phyloP scores from a whole-genome alignment of 176 grass and related monocot species.

The Lolium rigidum region DNA sequence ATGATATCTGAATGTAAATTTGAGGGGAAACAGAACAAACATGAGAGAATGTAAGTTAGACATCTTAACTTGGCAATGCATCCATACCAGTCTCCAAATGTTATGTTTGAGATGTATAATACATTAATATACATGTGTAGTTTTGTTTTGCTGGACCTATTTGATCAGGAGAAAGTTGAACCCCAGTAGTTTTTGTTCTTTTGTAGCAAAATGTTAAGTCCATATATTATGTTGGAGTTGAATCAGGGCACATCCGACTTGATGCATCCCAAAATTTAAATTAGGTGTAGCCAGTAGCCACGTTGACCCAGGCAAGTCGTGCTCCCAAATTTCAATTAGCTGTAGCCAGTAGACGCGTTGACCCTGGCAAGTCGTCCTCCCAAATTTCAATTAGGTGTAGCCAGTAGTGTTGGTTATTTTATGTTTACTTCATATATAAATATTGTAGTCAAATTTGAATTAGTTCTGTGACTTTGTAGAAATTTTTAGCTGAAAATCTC shows the following conservation, averaged over 20 bases:
- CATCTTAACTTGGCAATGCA: background rate
- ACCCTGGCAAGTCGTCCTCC: too few species aligned
- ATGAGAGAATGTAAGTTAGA: background rate
- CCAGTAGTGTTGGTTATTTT: background rate
- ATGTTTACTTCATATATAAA: background rate
- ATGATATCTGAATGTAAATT: background rate
- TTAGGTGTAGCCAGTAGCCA: too few species aligned
- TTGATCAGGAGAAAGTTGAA: background rate
- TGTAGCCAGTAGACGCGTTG: too few species aligned
- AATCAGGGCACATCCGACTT: background rate
- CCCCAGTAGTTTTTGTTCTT: background rate
- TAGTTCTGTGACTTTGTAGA: background rate
- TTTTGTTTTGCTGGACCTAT: background rate
- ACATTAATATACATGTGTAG: too few species aligned
- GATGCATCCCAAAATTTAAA: background rate
- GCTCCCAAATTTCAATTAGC: too few species aligned
- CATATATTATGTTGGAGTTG: background rate
- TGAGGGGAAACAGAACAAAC: background rate
- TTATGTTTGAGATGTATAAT: background rate
- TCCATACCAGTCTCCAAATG: background rate
- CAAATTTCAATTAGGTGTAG: too few species aligned
- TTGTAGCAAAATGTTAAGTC: too few species aligned
- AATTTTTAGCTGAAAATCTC: background rate
- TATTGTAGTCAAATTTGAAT: background rate
- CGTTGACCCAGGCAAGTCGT: background rate